Evolutionary conservation across 148 eudicot species (phyloP).

Genomic region (Rhododendron vialii): DNA sequence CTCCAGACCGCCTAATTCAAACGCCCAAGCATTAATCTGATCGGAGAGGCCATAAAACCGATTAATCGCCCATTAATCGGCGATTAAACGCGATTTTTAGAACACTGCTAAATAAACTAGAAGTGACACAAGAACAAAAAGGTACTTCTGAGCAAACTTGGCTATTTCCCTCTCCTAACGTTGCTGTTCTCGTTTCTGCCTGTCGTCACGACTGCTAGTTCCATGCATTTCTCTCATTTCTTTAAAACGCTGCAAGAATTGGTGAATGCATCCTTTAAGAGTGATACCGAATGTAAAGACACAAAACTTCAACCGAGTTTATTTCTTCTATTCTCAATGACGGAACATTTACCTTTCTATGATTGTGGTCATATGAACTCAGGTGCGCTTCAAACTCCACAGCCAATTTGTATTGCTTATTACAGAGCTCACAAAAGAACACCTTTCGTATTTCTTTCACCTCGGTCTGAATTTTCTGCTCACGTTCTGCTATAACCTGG

Average conservation of each 20-base stretch:
- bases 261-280: neutral
- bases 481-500: slow-evolving; percentile 99
- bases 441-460: slow-evolving; percentile 90
- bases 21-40: too few species aligned
- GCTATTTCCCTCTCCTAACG: slow-evolving; percentile 96
- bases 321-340: neutral
- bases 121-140: neutral
- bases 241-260: slow-evolving; percentile 62
- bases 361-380: slow-evolving; percentile 98
- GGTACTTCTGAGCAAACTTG: slow-evolving; percentile 86
- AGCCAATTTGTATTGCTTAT: slow-evolving; percentile 95
- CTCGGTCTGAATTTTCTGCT: slow-evolving; percentile 90
- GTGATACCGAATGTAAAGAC: neutral
- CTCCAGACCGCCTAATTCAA: too few species aligned
- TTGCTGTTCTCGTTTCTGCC: slow-evolving; percentile 81
- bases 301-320: neutral
- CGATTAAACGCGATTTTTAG: too few species aligned
- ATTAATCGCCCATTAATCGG: too few species aligned
- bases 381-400: slow-evolving; percentile 96
- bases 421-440: slow-evolving; percentile 91
- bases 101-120: neutral
- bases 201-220: slow-evolving; percentile 79
- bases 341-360: slow-evolving; percentile 64
- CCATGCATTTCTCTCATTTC: slow-evolving; percentile 99
- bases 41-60: too few species aligned